Conservation (phyloP, 2,329 filamentous ascomycete genomes). For the Ustulina deusta region DNA sequence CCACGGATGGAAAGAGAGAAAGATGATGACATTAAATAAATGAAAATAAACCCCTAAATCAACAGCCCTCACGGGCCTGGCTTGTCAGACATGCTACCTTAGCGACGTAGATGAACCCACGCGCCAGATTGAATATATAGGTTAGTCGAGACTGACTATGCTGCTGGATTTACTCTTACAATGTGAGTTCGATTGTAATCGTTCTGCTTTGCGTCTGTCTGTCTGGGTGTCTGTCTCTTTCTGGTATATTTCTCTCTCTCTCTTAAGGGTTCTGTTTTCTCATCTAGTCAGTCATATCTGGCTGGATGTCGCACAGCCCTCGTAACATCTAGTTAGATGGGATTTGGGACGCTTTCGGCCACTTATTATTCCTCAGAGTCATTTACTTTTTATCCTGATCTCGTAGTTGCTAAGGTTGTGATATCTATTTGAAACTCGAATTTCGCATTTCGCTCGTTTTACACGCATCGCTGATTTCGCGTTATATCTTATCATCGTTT, state of each 20-base stretch:
- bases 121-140: not conserved
- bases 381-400: not conserved
- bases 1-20: not conserved
- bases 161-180: too few relatives aligned
- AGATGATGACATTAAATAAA: too few relatives aligned
- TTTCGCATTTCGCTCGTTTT: not conserved
- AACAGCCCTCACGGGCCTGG: too few relatives aligned
- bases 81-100: slow-evolving; percentile 1
- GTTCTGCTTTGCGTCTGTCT: too few relatives aligned
- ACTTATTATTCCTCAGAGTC: not conserved
- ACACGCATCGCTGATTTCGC: not conserved
- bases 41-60: not conserved
- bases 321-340: too few relatives aligned
- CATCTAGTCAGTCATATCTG: too few relatives aligned
- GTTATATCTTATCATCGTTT: not conserved
- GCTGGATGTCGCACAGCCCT: too few relatives aligned
- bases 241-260: too few relatives aligned
- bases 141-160: too few relatives aligned
- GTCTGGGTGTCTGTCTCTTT: too few relatives aligned
- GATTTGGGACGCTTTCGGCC: too few relatives aligned
- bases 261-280: too few relatives aligned
- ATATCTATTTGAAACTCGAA: not conserved
- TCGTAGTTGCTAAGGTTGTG: not conserved
- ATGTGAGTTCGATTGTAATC: not conserved
- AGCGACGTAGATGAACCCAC: not conserved